A percentile compares a stretch with the other conserved stretches of the same genome.
Evolutionary conservation across 2,329 filamentous ascomycete genomes (phyloP).

Genomic region (Clonostachys solani): DNA sequence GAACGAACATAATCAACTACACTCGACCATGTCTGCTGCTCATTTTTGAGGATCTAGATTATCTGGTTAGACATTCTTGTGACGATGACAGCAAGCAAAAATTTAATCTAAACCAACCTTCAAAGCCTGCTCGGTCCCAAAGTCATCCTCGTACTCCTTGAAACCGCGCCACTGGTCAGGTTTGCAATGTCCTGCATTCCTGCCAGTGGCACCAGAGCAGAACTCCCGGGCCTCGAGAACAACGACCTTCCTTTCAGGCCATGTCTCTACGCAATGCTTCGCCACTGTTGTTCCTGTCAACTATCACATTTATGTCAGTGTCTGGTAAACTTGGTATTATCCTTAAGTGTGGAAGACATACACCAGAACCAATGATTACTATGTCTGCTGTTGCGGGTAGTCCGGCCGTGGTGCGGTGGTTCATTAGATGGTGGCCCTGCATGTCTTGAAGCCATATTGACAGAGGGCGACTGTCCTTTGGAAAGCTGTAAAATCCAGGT

Average conservation of each 20-base stretch:
- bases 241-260: conserved; percentile 3
- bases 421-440: conserved; percentile 3
- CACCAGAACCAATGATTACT: conserved; percentile 6
- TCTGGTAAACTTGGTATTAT: background rate
- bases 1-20: conserved; percentile 4
- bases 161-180: conserved; percentile 9
- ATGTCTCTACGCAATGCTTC: conserved; percentile 4
- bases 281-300: conserved; percentile 5
- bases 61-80: too few relatives aligned
- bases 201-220: conserved; percentile 4
- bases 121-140: conserved; percentile 5
- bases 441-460: conserved; percentile 5
- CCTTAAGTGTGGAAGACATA: background rate
- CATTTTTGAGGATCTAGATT: conserved; percentile 5
- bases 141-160: conserved; percentile 1
- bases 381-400: conserved; percentile 3
- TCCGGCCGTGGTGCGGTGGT: conserved; percentile 4
- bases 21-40: conserved; percentile 6
- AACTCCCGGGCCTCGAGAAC: conserved; percentile 7
- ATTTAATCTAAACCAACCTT: background rate
- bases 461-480: background rate
- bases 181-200: conserved; percentile 5
- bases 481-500: too few relatives aligned
- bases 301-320: background rate
- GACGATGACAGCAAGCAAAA: background rate